Evolutionary conservation across 2,329 filamentous ascomycete species (phyloP).

Genomic region (Ascosphaera apis): DNA sequence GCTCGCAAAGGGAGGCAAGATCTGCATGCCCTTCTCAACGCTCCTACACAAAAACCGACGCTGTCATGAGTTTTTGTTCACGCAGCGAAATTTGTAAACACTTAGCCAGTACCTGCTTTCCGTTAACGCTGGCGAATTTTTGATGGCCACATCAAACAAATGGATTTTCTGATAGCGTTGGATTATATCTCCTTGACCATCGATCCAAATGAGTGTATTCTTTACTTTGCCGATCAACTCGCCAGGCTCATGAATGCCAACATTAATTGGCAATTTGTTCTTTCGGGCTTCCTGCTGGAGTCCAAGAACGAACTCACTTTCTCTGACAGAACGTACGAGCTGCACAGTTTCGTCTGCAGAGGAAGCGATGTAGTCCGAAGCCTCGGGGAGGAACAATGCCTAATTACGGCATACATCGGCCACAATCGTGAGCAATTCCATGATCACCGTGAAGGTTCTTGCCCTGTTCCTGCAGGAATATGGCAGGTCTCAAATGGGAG

Average conservation of each 20-base stretch:
- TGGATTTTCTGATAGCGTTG: constrained; percentile 72
- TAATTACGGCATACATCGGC: constrained; percentile 16
- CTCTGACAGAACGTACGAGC: constrained; percentile 42
- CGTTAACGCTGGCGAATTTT: constrained; percentile 32
- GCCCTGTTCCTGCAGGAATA: background rate
- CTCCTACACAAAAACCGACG: constrained; percentile 16
- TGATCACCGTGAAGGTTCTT: constrained; percentile 4
- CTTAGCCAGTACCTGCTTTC: constrained; percentile 28
- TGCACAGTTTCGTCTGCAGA: constrained; percentile 43
- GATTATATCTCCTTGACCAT: constrained; percentile 32
- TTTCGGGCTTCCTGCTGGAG: constrained; percentile 44
- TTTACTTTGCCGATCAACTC: constrained; percentile 29
- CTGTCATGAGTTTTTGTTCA: too few species aligned
- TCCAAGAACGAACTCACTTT: constrained; percentile 53
- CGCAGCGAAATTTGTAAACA: background rate
- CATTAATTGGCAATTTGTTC: constrained; percentile 49
- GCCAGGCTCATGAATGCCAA: constrained; percentile 64
- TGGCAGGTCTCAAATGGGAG: background rate
- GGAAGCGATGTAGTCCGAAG: constrained; percentile 63
- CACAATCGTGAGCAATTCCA: background rate
- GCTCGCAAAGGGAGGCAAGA: constrained; percentile 50
- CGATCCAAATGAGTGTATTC: constrained; percentile 46
- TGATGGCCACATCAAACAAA: constrained; percentile 53
- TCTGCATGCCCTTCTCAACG: constrained; percentile 41
- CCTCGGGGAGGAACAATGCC: constrained; percentile 80